These are phyloP conservation scores for Filobasidium uniguttulatum DNA, from an alignment of 1,284 basidiomycete genomes.

Conservation along the genomic window DNA sequence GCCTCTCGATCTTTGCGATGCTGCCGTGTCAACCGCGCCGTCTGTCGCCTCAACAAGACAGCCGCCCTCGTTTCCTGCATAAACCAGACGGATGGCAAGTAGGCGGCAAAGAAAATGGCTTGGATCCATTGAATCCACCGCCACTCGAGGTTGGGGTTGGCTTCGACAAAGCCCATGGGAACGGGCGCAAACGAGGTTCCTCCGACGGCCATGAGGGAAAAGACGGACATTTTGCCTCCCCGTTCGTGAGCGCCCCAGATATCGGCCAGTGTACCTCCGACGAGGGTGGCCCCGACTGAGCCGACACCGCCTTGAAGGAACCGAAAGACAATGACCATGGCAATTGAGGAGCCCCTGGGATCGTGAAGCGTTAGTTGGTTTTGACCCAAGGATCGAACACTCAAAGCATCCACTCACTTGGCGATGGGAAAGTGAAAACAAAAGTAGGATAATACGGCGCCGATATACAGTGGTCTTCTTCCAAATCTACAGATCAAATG, in stretches of 20 bases:
- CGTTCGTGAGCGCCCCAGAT: constrained; percentile 52
- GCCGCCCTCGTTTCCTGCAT: constrained; percentile 30
- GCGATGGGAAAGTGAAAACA: constrained; percentile 20
- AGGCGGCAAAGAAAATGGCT: constrained; percentile 37
- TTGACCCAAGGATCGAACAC: constrained; percentile 13
- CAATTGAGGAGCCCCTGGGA: constrained; percentile 49
- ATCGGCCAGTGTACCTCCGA: constrained; percentile 62
- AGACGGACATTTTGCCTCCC: constrained; percentile 21
- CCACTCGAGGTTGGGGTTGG: constrained; percentile 50
- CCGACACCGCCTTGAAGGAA: constrained; percentile 57
- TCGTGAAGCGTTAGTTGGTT: too few species aligned
- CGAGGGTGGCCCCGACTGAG: constrained; percentile 52
- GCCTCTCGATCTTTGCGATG: constrained; percentile 19
- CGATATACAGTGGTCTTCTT: constrained; percentile 53
- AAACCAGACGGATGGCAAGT: constrained; percentile 23
- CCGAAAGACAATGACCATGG: constrained; percentile 54
- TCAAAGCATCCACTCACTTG: constrained; percentile 4
- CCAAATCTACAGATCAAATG: constrained; percentile 65
- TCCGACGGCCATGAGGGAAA: constrained; percentile 42
- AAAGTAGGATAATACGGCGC: constrained; percentile 46
- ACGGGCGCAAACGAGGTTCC: constrained; percentile 52
- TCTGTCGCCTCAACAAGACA: constrained; percentile 28
- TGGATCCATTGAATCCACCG: constrained; percentile 72
- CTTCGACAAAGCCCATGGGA: constrained; percentile 55
- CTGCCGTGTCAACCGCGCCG: constrained; percentile 24